A percentile compares a stretch with the other conserved stretches of the same genome.
These are phyloP conservation scores for Hemisphaericaspora nanyangensis DNA, from an alignment of 805 yeast species.

Conservation along the genomic window DNA sequence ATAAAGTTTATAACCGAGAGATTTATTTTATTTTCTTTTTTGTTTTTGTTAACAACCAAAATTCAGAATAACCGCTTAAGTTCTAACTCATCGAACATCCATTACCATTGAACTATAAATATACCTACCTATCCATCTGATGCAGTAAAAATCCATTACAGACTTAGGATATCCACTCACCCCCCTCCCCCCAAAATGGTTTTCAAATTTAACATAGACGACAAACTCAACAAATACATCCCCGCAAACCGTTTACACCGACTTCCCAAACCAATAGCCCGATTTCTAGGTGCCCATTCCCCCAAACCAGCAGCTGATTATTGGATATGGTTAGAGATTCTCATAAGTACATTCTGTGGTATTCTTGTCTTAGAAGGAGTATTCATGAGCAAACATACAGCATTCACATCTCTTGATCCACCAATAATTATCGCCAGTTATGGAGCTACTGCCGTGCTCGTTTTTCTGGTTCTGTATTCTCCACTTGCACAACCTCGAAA, in stretches of 20 bases:
- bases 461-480: slow-evolving; percentile 50
- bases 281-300: slow-evolving; percentile 39
- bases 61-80: too few relatives aligned
- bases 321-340: slow-evolving; percentile 43
- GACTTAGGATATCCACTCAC: too few relatives aligned
- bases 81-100: too few relatives aligned
- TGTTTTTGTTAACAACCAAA: too few relatives aligned
- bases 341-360: slow-evolving; percentile 46
- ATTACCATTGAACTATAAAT: too few relatives aligned
- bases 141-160: too few relatives aligned
- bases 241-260: slow-evolving; percentile 22
- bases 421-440: slow-evolving; percentile 52
- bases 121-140: too few relatives aligned
- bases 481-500: slow-evolving; percentile 68
- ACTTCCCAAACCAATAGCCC: slow-evolving; percentile 30
- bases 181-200: slow-evolving; percentile 18
- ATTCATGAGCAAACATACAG: slow-evolving; percentile 32
- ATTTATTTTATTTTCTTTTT: too few relatives aligned
- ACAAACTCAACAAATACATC: slow-evolving; percentile 21
- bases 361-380: slow-evolving; percentile 44
- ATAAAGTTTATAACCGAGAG: too few relatives aligned
- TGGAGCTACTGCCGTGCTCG: slow-evolving; percentile 61
- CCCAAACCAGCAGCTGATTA: slow-evolving; percentile 32
- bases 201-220: slow-evolving; percentile 38
- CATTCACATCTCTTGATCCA: slow-evolving; percentile 38